Evolutionary conservation across 768 basidiomycete genomes (phyloP).

Genomic region (Mycena capillaripes): DNA sequence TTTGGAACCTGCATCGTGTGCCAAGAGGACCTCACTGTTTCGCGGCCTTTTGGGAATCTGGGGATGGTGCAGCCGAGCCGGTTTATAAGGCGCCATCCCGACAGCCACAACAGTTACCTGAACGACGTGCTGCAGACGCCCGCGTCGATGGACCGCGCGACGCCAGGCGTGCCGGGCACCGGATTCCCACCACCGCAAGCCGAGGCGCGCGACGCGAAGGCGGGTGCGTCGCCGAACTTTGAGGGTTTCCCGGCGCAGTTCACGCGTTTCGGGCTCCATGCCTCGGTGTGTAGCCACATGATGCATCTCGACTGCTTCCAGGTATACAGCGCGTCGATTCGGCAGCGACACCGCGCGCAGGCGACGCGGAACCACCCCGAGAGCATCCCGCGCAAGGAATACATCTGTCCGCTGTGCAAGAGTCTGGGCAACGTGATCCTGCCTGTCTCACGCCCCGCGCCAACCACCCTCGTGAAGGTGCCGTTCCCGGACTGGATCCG

Average conservation of each 20-base stretch:
- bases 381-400: constrained; percentile 93
- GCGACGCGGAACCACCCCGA: constrained; percentile 95
- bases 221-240: constrained; percentile 63
- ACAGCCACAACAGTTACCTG: constrained; percentile 72
- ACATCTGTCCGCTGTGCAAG: constrained; percentile 97
- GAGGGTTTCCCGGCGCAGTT: constrained; percentile 80
- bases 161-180: constrained; percentile 38
- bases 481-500: constrained; percentile 93
- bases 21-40: constrained; percentile 88
- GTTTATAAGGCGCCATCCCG: constrained; percentile 83
- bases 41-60: constrained; percentile 86
- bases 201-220: constrained; percentile 62
- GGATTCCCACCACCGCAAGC: constrained; percentile 66
- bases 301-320: constrained; percentile 98
- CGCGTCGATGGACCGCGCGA: constrained; percentile 73
- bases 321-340: constrained; percentile 88
- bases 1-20: constrained; percentile 98
- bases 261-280: constrained; percentile 87
- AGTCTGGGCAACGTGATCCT: constrained; percentile 95
- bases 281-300: constrained; percentile 94
- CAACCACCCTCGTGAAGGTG: constrained; percentile 65
- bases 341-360: constrained; percentile 89
- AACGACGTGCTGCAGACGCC: constrained; percentile 80
- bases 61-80: constrained; percentile 92
- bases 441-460: constrained; percentile 74